Evolutionary conservation across 768 basidiomycete genomes (phyloP), one percentile per base, ranked within the genome.

Genomic region (Pleurotus platypus): DNA sequence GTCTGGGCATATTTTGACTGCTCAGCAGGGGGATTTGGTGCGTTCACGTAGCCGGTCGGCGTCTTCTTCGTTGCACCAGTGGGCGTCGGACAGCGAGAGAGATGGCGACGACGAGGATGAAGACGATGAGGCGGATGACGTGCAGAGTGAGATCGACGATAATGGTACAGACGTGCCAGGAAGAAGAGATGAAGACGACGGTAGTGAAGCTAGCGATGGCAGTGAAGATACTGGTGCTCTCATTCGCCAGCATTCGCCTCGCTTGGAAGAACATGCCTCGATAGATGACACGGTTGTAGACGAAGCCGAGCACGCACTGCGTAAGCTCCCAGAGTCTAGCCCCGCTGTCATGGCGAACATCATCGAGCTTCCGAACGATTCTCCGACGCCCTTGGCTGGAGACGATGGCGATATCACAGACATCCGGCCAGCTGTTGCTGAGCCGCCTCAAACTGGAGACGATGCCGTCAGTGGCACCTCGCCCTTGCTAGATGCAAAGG

Each of bases 1-100:
- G 64, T 95, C 92, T 37, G 90, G 90, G 0, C 86, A 89, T 48
- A 84, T 96, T 57, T 73, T 97, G 58, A 87, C 90, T 64, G 89
- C 91, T 1, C 95, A 96, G 64, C 86, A 89, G 46, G 77, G 80
- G 1, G 89, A 90, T 63, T 71, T 94, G 46, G 73, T 74, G 1
- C 64, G 71, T 15, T 76, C 78, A 15, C 73, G 77, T 22, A 91
- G 86, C 62, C 79, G 84, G 13, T 86, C 86, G 2, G 64, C 75
- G 45, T 79, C 75, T 0, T 70, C 63, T 67, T 71, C 61, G 42
- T 58, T 47, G 58, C 67, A 55, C 58, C 71, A 59, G 66, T 78
- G 63, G 72, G 73, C 9, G 64, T 69, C 38, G 6, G 78, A 72
- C 20, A 75, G 74, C 12, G 73, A 72, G 5, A 70, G 67, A 2